A percentile compares a stretch with the other conserved stretches of the same genome.
Conservation (phyloP, 2,329 filamentous ascomycete genomes). For the Zymoseptoria brevis region DNA sequence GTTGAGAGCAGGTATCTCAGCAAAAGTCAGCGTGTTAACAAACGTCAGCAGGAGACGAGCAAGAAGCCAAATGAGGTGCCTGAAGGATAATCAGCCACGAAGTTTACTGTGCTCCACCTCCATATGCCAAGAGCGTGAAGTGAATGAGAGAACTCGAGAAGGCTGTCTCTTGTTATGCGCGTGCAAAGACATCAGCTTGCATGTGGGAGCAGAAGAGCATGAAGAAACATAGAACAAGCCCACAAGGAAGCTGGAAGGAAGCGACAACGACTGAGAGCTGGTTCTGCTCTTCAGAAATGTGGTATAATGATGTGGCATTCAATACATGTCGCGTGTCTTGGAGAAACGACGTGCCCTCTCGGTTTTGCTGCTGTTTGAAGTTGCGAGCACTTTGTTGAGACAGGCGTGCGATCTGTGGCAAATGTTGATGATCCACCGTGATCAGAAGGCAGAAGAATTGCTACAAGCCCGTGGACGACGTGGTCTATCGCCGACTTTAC, state of each 20-base stretch:
- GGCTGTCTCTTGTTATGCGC: too few species aligned
- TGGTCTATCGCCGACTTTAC: neutral
- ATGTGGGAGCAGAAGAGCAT: neutral
- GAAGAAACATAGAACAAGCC: too few species aligned
- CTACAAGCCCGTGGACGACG: neutral
- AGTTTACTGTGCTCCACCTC: neutral
- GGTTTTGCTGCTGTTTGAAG: neutral
- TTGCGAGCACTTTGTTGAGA: neutral
- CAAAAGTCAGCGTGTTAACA: too few species aligned
- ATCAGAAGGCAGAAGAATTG: neutral
- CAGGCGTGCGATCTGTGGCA: neutral
- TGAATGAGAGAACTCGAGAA: neutral
- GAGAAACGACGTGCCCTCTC: neutral
- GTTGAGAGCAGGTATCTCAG: too few species aligned
- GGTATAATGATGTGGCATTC: too few species aligned
- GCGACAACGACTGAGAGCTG: too few species aligned
- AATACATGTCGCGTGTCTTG: neutral
- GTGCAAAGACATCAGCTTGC: too few species aligned
- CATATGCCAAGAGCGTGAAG: neutral
- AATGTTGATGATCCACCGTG: neutral
- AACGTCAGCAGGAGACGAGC: too few species aligned
- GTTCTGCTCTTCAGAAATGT: too few species aligned
- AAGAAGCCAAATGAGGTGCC: neutral
- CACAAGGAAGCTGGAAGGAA: too few species aligned
- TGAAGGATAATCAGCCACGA: neutral